These are phyloP conservation scores for Arthrinium puccinioides DNA, from an alignment of 2,329 filamentous ascomycete species.

Conservation along the genomic window DNA sequence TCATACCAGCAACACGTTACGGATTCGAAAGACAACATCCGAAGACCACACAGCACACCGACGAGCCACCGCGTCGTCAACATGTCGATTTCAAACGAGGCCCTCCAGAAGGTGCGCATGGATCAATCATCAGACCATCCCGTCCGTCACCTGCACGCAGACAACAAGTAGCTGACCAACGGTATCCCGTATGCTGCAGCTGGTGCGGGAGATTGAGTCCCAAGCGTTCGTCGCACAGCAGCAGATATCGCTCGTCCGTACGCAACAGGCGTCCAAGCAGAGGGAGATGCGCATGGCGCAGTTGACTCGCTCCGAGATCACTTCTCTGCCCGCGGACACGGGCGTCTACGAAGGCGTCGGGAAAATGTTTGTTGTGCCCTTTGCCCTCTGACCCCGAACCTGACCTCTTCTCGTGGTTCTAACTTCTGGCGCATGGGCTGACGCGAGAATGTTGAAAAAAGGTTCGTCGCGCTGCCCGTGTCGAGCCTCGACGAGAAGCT, in stretches of 20 bases:
- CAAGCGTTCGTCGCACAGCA: slow-evolving; percentile 85
- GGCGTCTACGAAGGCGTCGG: slow-evolving; percentile 91
- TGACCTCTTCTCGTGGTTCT: slow-evolving; percentile 4
- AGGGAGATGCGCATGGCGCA: slow-evolving; percentile 84
- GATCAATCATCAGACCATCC: too few relatives aligned
- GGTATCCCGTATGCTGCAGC: slow-evolving; percentile 37
- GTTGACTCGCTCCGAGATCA: slow-evolving; percentile 77
- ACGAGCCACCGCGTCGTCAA: background rate
- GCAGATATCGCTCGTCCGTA: slow-evolving; percentile 79
- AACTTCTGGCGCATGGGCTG: background rate
- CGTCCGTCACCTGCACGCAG: too few relatives aligned
- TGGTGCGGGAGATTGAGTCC: slow-evolving; percentile 88
- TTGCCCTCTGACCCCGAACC: slow-evolving; percentile 2
- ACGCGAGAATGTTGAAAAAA: background rate
- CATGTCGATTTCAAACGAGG: slow-evolving; percentile 75
- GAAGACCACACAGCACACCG: too few relatives aligned
- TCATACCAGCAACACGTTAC: too few relatives aligned
- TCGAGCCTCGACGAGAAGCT: slow-evolving; percentile 69
- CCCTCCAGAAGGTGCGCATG: slow-evolving; percentile 84
- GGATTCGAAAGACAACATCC: too few relatives aligned
- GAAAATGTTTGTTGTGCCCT: slow-evolving; percentile 68
- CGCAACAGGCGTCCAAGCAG: slow-evolving; percentile 79
- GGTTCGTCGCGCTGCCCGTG: slow-evolving; percentile 33
- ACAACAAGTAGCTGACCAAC: background rate
- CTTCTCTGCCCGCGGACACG: slow-evolving; percentile 65